These are phyloP conservation scores for Apiospora phragmitis DNA, from an alignment of 2,329 filamentous ascomycete genomes.

Conservation along the genomic window DNA sequence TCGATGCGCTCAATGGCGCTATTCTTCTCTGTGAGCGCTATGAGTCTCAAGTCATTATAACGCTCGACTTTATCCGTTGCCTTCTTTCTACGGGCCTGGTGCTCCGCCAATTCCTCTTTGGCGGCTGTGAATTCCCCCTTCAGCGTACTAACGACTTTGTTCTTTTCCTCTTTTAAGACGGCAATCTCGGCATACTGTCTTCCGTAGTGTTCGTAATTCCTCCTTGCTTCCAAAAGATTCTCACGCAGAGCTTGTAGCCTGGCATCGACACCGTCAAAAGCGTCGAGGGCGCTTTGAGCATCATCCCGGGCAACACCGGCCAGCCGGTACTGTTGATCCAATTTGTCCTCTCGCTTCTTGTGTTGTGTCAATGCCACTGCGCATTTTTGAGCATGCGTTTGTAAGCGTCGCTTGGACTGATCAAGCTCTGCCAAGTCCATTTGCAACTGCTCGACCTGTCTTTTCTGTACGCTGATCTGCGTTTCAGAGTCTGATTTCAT, in stretches of 20 bases:
- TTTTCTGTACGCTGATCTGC: conserved; percentile 57
- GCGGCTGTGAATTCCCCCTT: conserved; percentile 36
- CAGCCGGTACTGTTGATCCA: conserved; percentile 58
- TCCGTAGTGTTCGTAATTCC: conserved; percentile 49
- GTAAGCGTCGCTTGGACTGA: conserved; percentile 45
- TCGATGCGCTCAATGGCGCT: conserved; percentile 53
- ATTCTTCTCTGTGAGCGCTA: conserved; percentile 64
- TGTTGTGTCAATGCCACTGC: conserved; percentile 46
- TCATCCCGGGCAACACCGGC: conserved; percentile 59
- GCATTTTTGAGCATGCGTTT: conserved; percentile 50
- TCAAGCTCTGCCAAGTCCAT: conserved; percentile 55
- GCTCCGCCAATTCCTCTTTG: conserved; percentile 36
- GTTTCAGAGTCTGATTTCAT: conserved; percentile 77
- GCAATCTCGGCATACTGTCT: conserved; percentile 54
- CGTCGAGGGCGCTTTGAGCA: conserved; percentile 62
- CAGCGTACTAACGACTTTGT: conserved; percentile 40
- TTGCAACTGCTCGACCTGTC: conserved; percentile 54
- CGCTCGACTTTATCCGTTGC: conserved; percentile 53
- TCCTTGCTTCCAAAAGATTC: conserved; percentile 54
- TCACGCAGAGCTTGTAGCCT: conserved; percentile 59
- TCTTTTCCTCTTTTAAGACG: conserved; percentile 50
- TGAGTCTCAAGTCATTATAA: conserved; percentile 47
- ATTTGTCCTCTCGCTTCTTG: conserved; percentile 35
- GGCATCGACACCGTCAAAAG: conserved; percentile 67
- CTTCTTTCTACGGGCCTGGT: conserved; percentile 53